Evolutionary conservation across 2,329 filamentous ascomycete species (phyloP), one percentile per base, ranked within the genome.

Genomic region (Hypomyces perniciosus): DNA sequence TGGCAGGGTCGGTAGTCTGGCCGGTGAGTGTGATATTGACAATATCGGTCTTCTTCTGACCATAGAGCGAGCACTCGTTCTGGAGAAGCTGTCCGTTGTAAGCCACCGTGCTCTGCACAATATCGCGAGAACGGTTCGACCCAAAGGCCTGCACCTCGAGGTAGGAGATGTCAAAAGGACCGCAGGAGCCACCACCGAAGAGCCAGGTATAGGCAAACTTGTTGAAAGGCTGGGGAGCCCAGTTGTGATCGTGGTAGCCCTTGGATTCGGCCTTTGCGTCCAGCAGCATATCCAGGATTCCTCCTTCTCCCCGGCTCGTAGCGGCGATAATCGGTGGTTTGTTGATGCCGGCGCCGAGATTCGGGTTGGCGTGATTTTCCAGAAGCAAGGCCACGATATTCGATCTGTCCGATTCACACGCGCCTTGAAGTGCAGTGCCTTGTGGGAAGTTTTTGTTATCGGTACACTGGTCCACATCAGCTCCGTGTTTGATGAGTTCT

Each of bases 351-450:
- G 41, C n/a, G 5, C 70, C 69, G 1, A 65, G 55, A 48, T 72
- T 64, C 1, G 70, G 68, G 50, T 72, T 57, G 8, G 69, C 71
- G 7, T 52, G 50, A 27, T 67, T 60, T 12, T 70, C 61, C 7
- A 73, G 64, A 4, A 74, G 54, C 2, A 72, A 55, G 1, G 59
- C 54, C 9, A 71, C 70, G 8, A 72, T 68, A 3, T 70, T 65
- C 0, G 46, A 51, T 31, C 63, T 59, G 3, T 69, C 62, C 1
- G 61, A 61, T 40, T 71, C 67, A 35, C 65, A 66, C 0, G 72
- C 71, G 0, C 61, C 70, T 47, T 74, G 71, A 1, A 74, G 57
- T 1, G 71, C 70, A 4, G 68, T 73, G 4, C 67, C 65, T 1
- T 60, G 57, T 1, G 51, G 35, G 48, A 71, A 51, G 20, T 46